Evolutionary conservation across 1,284 basidiomycete species (phyloP), one percentile per base, ranked within the genome.

Genomic region (Porphyrellus sp.): DNA sequence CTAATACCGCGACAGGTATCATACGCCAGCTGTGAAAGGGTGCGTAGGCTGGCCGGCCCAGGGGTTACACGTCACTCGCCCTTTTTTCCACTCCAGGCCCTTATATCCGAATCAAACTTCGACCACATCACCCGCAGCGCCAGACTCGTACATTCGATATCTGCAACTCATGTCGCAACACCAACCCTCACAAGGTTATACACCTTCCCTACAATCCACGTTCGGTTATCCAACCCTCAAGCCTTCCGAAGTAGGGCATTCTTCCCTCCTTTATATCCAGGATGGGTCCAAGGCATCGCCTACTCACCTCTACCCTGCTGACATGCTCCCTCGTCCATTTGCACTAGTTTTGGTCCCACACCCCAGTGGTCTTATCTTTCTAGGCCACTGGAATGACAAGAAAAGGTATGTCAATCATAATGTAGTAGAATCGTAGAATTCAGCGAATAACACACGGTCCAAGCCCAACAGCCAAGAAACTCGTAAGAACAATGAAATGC

Each of bases 111-210:
- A 74, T 33, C 70, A 70, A 51, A 69, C 79, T 41, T 81, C 78
- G 11, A 81, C 79, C 7, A 81, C 79, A 20, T 77, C 79, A 38
- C 73, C 74, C 13, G 63, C 74, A 37, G 75, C 78, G 5, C 68
- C 74, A 23, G 71, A 73, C n/a, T 70, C 71, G 37, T 53, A 66
- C 23, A 56, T 79, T 56, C 72, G 72, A 55, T 80, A 81, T 59
- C 79, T 77, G 11, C 71, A 75, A 8, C 72, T 81, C 42, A 83
- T 83, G 81, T 76, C 77, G 2, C 74, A 75, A 50, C 80, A 82
- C 47, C 80, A 82, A 60, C 71, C 76, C 25, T 73, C 71, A 55
- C 80, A 82, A 59, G 80, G 80, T 49, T 82, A 82, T 56, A 70
- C 73, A n/a, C 81, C 80, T 18, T 80, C 80, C 21, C 59, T 80